Base-by-base conservation (phyloP, 768 basidiomycete species). In the Rhizopogon vinicolor region DNA sequence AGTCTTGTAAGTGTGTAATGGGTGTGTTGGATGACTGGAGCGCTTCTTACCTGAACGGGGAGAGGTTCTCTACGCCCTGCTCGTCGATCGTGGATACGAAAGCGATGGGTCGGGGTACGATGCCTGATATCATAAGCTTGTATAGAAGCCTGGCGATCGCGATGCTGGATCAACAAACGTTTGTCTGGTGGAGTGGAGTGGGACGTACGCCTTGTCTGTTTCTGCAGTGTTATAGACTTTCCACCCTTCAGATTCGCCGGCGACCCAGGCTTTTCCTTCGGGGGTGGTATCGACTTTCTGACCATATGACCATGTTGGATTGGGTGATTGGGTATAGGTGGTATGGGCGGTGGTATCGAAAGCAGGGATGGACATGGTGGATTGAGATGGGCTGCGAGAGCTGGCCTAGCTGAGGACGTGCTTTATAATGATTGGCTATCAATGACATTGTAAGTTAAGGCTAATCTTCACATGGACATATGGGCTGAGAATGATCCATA, bases 21-120 rank as follows among this genome's bases (percentile, higher is more conserved):
- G n/a, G 31, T 12, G 51, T 7, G n/a, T 37, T 14, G 39, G 2
- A n/a, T 9, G 19, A 35, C 18, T 25, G 25, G 54, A 18, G 33
- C 31, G n/a, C 1, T 3, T 25, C 40, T 49, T 58, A 75, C 62
- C 75, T 77, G 52, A 77, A 77, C 2, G 77, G 73, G 0, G 75
- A 73, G n/a, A 79, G 64, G 55, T 78, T 79, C 42, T 65, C 65
- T 0, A 63, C 44, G 7, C 76, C 77, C 2, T 67, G 57, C 4
- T 62, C 58, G 3, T 64, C 63, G 49, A 76, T 52, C 28, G 72
- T 70, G 18, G 76, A 75, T 8, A 77, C 68, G 53, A 78, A 76
- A 2, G 74, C 77, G 33, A 79, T 73, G 7, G 78, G 79, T n/a
- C 78, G 65, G 0, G 79, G 78, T 1, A 70, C 65, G 44, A 78